Evolutionary conservation across 768 basidiomycete genomes (phyloP).

Genomic region (Panellus pusillus): DNA sequence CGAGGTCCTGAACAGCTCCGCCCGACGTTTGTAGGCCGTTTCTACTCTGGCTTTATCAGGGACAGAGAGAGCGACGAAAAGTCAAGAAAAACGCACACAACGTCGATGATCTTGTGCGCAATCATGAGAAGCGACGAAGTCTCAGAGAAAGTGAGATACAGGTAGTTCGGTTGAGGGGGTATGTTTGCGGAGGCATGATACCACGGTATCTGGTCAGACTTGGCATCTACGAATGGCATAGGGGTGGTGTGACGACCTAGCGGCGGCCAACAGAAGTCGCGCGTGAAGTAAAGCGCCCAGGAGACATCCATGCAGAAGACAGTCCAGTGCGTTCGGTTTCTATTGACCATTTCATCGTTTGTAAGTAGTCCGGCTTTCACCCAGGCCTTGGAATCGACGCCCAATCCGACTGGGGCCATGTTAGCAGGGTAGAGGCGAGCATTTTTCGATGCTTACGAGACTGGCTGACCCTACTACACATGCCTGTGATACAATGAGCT

Average conservation of each 20-base stretch:
- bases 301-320: constrained; percentile 39
- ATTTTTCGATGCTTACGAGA: neutral
- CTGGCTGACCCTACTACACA: neutral
- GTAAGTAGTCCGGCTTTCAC: constrained; percentile 37
- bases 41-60: neutral
- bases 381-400: constrained; percentile 37
- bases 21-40: too few species aligned
- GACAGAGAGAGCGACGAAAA: neutral
- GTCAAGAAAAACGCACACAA: neutral
- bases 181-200: constrained; percentile 29
- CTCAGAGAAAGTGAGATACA: neutral
- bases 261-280: constrained; percentile 35
- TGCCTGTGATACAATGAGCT: neutral
- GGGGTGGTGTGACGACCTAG: constrained; percentile 24
- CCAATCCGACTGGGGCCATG: constrained; percentile 34
- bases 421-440: neutral
- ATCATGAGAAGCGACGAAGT: neutral
- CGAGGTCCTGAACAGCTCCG: neutral
- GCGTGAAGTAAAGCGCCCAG: constrained; percentile 45
- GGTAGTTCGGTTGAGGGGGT: constrained; percentile 17
- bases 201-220: constrained; percentile 33
- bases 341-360: constrained; percentile 34
- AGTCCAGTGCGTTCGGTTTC: constrained; percentile 43
- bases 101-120: neutral
- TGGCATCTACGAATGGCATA: constrained; percentile 33